phyloP scores from a whole-genome alignment of 305 asterid genomes.

The Petunia hybrid region DNA sequence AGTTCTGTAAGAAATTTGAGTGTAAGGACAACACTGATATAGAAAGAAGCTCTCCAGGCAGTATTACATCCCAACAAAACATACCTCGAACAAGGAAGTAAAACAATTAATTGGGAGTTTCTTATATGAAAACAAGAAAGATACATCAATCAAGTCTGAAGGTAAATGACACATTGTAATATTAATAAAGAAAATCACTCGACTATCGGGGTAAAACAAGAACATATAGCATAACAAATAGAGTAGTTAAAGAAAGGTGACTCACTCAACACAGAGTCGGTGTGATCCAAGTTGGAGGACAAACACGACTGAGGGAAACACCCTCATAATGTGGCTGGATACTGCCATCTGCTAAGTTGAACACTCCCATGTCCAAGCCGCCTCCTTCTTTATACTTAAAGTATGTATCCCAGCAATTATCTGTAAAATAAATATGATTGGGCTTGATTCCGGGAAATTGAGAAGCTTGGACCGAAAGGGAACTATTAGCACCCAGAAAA shows the following conservation, averaged over 20 bases:
- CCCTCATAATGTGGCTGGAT: constrained; percentile 10
- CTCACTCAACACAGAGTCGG: constrained; percentile 3
- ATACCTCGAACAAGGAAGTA: not conserved
- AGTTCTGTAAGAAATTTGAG: not conserved
- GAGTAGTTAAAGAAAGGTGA: not conserved
- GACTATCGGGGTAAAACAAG: not conserved
- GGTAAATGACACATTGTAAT: not conserved
- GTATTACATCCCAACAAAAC: not conserved
- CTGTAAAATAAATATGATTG: constrained; percentile 30
- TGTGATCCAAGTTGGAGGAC: constrained; percentile 28
- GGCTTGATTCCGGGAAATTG: constrained; percentile 26
- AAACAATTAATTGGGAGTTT: not conserved
- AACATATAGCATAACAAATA: not conserved
- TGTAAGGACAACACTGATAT: not conserved
- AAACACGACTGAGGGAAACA: constrained; percentile 19
- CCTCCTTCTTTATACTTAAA: not conserved
- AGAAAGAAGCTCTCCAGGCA: not conserved
- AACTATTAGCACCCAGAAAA: constrained; percentile 13
- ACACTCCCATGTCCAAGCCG: constrained; percentile 27
- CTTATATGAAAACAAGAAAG: not conserved
- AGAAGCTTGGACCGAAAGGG: constrained; percentile 26
- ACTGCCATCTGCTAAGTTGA: constrained; percentile 29
- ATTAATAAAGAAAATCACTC: too few relatives aligned
- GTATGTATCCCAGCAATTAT: not conserved
- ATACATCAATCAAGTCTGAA: constrained; percentile 12